Percentiles rank a stretch among this genome's conserved stretches.
phyloP scores from a whole-genome alignment of 2,329 filamentous ascomycete species.

The Fusarium nanum region DNA sequence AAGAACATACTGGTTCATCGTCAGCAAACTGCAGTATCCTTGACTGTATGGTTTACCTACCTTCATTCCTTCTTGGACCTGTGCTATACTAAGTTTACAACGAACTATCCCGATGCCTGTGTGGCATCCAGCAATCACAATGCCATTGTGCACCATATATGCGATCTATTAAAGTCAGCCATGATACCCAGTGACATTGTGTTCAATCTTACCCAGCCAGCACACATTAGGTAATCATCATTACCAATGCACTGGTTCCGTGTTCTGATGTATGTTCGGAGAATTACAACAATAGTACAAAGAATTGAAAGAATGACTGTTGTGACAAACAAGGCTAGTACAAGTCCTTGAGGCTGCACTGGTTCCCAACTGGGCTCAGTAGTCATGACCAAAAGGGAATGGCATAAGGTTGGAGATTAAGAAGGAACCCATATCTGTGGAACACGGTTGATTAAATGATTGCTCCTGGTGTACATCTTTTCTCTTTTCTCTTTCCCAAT shows the following conservation, averaged over 20 bases:
- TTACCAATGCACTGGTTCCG: not conserved
- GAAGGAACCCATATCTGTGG: not conserved
- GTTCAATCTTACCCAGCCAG: constrained; percentile 5
- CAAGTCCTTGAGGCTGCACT: constrained; percentile 7
- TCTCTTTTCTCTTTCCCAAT: not conserved
- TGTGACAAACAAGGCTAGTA: not conserved
- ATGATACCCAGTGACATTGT: too few relatives aligned
- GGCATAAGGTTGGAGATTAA: not conserved
- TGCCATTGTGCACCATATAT: constrained; percentile 12
- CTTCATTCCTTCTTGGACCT: constrained; percentile 17
- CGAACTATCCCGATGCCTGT: constrained; percentile 6
- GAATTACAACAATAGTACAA: not conserved
- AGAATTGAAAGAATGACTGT: constrained; percentile 3
- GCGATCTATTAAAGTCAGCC: not conserved
- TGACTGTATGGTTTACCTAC: not conserved
- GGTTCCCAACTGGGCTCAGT: not conserved
- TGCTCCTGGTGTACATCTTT: not conserved
- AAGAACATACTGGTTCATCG: not conserved
- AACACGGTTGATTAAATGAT: too few relatives aligned
- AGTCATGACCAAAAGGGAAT: not conserved
- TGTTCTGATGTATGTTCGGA: not conserved
- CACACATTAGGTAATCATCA: constrained; percentile 22
- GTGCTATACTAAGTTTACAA: not conserved
- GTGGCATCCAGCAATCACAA: constrained; percentile 7
- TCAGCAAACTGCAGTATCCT: not conserved